Evolutionary conservation across 257 asterid species (phyloP).

Genomic region (Solanum sejunctum): DNA sequence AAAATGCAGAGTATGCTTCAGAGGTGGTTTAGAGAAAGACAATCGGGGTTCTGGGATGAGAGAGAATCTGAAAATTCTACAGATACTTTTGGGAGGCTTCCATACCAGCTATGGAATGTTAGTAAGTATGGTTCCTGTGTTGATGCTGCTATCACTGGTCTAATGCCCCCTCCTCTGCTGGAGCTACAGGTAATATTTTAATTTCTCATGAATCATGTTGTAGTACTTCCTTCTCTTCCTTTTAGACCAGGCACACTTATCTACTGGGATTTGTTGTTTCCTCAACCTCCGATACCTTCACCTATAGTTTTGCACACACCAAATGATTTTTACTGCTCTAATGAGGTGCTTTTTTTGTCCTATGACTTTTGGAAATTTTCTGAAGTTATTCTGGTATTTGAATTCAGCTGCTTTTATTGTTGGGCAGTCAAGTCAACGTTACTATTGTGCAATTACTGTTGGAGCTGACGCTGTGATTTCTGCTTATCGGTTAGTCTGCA

Average conservation of each 20-base stretch:
- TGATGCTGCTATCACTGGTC: constrained; percentile 92
- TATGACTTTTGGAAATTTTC: constrained; percentile 24
- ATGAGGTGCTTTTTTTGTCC: neutral
- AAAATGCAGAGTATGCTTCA: constrained; percentile 54
- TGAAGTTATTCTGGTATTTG: constrained; percentile 64
- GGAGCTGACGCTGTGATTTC: constrained; percentile 94
- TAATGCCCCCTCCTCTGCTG: constrained; percentile 97
- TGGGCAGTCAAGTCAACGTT: constrained; percentile 92
- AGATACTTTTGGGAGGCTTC: constrained; percentile 35
- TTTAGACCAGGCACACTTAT: neutral
- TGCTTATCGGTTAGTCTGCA: constrained; percentile 67
- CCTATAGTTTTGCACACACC: neutral
- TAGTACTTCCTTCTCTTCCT: neutral
- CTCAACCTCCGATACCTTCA: neutral
- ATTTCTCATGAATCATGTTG: neutral
- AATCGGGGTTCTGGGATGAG: constrained; percentile 43
- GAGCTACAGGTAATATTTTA: constrained; percentile 58
- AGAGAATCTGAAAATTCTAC: constrained; percentile 25
- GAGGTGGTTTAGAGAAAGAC: constrained; percentile 44
- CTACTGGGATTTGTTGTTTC: neutral
- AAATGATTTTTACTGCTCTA: neutral
- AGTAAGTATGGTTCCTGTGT: constrained; percentile 76
- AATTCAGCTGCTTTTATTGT: constrained; percentile 89
- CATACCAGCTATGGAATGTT: constrained; percentile 86
- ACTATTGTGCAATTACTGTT: constrained; percentile 73